Base-by-base conservation (phyloP, 129 eudicot species). In the Glebionis coronaria region DNA sequence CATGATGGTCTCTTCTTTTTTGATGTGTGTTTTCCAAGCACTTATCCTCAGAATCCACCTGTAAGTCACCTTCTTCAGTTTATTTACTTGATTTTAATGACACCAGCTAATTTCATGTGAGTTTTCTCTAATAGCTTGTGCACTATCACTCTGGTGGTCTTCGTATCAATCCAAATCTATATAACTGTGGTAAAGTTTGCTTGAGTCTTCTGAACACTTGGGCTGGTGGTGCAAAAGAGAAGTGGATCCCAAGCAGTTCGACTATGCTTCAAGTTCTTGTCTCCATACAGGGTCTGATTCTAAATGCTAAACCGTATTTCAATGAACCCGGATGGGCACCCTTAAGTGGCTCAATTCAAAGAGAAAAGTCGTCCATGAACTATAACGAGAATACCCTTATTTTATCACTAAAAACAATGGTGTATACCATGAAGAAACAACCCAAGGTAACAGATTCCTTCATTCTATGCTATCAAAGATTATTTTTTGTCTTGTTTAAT, bases 171-270 rank as follows among this genome's bases (percentile, higher is more conserved):
- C 97, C 97, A 12, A 86, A 86, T 76, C 62, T 90, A 65, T 86
- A 86, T 56, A 13, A 70, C 0, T 23, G 63, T 68, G 97, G 97
- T 15, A 82, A 84, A 70, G 95, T 90, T 14, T 90, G 97, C 64
- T 70, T 90, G 67, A 90, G 95, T 64, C 91, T 90, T 51, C 84
- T 90, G n/a, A 81, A 79, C 73, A 90, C 95, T 9, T 90, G 95
- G 97, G 9, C 46, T 23, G 95, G 97, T n/a, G 71, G 59, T 28
- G 64, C 70, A 44, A 79, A 67, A 44, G 97, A 90, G 75, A 82
- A 35, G 73, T 90, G 97, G 97, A 40, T 62, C 8, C 91, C 95
- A 5, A 78, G 86, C 10, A 25, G 38, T 23, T 90, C 97, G 12
- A 90, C 88, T 4, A 84, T 80, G 83, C 81, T 90, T 20, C 97